Evolutionary conservation across 495 filamentous ascomycete species (phyloP), one percentile per base, ranked within the genome.

Genomic region (Terfezia boudieri): DNA sequence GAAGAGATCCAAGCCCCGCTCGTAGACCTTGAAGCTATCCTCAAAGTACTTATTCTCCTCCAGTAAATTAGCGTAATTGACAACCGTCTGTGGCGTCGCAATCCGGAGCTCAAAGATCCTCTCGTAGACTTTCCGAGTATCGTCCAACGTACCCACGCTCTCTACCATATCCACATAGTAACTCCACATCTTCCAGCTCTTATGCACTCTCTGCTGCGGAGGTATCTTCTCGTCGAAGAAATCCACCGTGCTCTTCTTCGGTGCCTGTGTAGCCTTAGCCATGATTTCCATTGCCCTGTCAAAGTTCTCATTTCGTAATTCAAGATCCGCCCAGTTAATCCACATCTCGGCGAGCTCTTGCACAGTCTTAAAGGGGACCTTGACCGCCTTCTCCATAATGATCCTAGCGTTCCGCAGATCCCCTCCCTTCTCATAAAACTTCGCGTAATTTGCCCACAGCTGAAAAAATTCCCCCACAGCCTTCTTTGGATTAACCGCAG

Each of bases 161-260:
- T 99, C 90, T 10, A 99, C 89, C 0, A 99, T 76, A 68, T 99
- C 90, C 41, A 99, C 88, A 61, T 99, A 99, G 74, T 96, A 99
- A 72, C 84, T 90, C 90, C 90, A 99, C 12, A 99, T 69, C 67
- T 96, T 99, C 92, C 92, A 99, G 65, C 86, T 92, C 74, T 96
- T 99, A 69, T 99, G 92, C 8, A 99, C 83, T 55, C 92, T 77
- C 67, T 96, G 90, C 66, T 96, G 92, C 9, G 92, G 89, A 6
- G 85, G 84, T 8, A 99, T 71, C 0, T 76, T 84, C 66, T 99
- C 92, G 67, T 99, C 90, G 60, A 95, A 99, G 66, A 95, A 99
- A 68, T 99, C 92, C 22, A 96, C 90, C 1, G 78, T 92, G 16
- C 87, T 94, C 57, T 84, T 75, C 69, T 95, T 96, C 0, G 90